Evolutionary conservation across 257 asterid species (phyloP), one percentile per base, ranked within the genome.

Genomic region (Solanum gandarillasii): DNA sequence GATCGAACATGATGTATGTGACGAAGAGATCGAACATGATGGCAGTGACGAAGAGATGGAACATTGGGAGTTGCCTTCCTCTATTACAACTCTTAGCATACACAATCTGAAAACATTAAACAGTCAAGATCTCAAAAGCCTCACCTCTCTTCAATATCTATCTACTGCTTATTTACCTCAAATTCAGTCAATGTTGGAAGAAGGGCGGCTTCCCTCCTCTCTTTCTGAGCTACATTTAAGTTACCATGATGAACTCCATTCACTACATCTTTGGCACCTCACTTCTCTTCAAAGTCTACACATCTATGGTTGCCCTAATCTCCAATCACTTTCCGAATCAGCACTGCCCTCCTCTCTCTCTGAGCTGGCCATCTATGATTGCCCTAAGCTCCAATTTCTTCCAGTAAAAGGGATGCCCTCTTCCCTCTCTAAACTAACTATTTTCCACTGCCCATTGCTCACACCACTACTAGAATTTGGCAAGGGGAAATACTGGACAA

Each of bases 281-380:
- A 25, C 18, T 25, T 65, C 2, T 0, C 72, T 65, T 65, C 72
- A 4, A 65, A 65, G 4, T 25, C 18, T 65, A 65, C 4, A 25
- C 14, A 65, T 5, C 14, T 0, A 0, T 65, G 3, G 2, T 65
- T 48, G 23, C 23, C 60, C 0, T 48, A 16, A 48, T 43, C 48
- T 43, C 48, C 34, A 41, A 78, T 13, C 62, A 6, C n/a, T 78
- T 78, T 10, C 35, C 0, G 62, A n/a, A 25, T 6, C 23, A 78
- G 84, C 4, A 52, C 23, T 78, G 0, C 84, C 84, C 35, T 76
- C 84, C 12, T 76, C 35, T 13, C 84, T 76, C 2, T 55, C 65
- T 55, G 0, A 38, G 35, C 23, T 76, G 13, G 0, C 2, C 12
- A 38, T 76, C 1, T 0, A 0, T 0, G 0, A n/a, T 6, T 76